A percentile compares a stretch with the other conserved stretches of the same genome.
Evolutionary conservation across 2,329 filamentous ascomycete species (phyloP).

Genomic region (Aspergillus pseudoviridinutans): DNA sequence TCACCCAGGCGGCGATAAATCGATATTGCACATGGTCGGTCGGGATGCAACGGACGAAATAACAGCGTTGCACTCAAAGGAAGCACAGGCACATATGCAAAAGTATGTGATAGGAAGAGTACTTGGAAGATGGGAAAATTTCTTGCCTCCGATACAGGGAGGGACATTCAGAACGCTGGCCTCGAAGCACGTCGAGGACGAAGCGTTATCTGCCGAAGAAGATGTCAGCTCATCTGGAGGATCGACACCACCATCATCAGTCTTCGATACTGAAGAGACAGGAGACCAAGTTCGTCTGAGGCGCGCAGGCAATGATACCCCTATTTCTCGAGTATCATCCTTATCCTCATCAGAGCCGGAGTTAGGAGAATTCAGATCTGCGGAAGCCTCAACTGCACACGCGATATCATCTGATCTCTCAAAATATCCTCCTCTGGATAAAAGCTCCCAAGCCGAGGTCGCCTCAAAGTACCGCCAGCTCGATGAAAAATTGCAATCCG

Average conservation of each 20-base stretch:
- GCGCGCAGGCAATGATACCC: not conserved
- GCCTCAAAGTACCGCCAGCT: slow-evolving; percentile 52
- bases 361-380: no score
- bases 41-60: slow-evolving; percentile 92
- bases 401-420: slow-evolving; percentile 56
- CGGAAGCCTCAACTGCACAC: not conserved
- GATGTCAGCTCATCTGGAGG: no score
- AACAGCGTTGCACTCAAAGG: slow-evolving; percentile 75
- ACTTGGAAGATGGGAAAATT: slow-evolving; percentile 77
- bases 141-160: slow-evolving; percentile 83
- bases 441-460: slow-evolving; percentile 67
- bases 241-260: no score
- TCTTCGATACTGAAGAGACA: not conserved
- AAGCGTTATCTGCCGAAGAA: no score
- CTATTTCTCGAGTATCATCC: not conserved
- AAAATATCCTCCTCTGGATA: slow-evolving; percentile 73
- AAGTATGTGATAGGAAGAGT: slow-evolving; percentile 77
- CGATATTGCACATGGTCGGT: slow-evolving; percentile 87
- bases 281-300: slow-evolving; percentile 9
- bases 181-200: slow-evolving; percentile 19
- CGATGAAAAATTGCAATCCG: slow-evolving; percentile 43
- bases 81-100: slow-evolving; percentile 69
- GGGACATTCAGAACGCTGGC: slow-evolving; percentile 61
- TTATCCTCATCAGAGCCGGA: no score
- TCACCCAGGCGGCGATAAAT: slow-evolving; percentile 84